phyloP scores from a whole-genome alignment of 2,329 filamentous ascomycete genomes.

The Ceratocystiopsis sp. region DNA sequence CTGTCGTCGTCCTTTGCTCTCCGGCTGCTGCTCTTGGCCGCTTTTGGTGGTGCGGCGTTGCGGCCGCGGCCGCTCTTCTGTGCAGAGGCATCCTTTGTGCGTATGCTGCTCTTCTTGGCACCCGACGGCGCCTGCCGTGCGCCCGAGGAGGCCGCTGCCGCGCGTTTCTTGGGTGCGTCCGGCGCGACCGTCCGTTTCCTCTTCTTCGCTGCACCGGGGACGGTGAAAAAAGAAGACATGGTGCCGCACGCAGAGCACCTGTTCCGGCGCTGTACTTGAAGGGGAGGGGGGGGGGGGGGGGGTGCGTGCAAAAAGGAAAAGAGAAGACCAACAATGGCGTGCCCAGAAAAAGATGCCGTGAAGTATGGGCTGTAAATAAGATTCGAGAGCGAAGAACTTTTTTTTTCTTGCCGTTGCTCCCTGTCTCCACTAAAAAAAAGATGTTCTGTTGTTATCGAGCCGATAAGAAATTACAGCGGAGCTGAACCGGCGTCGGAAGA shows the following conservation, averaged over 20 bases:
- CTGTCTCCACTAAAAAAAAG: conserved; percentile 7
- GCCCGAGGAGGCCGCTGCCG: conserved; percentile 19
- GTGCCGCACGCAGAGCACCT: conserved; percentile 11
- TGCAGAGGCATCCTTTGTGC: too few species aligned
- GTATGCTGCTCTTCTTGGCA: conserved; percentile 15
- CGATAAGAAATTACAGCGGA: conserved; percentile 3
- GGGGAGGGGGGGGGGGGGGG: too few species aligned
- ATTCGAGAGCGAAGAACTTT: conserved; percentile 3
- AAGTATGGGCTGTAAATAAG: background rate
- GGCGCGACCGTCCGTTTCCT: conserved; percentile 52
- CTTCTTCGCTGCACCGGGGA: conserved; percentile 76
- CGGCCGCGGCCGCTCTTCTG: background rate
- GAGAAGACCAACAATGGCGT: background rate
- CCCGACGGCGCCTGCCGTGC: background rate
- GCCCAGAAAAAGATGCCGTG: background rate
- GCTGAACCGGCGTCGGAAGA: too few species aligned
- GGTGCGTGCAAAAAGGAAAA: background rate
- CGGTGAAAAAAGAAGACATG: conserved; percentile 95
- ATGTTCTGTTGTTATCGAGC: conserved; percentile 1
- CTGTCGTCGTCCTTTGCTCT: conserved; percentile 39
- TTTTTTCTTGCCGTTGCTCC: conserved; percentile 6
- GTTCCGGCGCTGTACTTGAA: background rate
- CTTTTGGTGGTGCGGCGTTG: background rate
- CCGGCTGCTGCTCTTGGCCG: background rate
- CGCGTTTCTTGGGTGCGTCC: conserved; percentile 42